A percentile compares a stretch with the other conserved stretches of the same genome.
Evolutionary conservation across 495 filamentous ascomycete genomes (phyloP).

Genomic region (Viridothelium virens): DNA sequence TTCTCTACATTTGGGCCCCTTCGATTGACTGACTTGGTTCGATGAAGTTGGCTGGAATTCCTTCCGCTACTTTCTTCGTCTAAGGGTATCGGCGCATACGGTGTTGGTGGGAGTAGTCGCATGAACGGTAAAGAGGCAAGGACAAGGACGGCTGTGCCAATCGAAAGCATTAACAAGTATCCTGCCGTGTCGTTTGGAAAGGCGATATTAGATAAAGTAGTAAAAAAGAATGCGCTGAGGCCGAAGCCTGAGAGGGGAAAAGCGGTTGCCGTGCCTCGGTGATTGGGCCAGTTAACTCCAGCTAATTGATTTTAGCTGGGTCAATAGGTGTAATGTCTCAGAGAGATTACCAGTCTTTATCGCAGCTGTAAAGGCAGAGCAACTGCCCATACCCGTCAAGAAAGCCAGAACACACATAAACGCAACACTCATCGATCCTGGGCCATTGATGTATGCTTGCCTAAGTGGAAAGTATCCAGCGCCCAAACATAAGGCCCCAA

Average conservation of each 20-base stretch:
- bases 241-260: conserved; percentile 90
- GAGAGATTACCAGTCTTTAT: conserved; percentile 55
- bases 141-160: conserved; percentile 68
- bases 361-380: conserved; percentile 73
- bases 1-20: not conserved
- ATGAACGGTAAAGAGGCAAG: conserved; percentile 58
- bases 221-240: conserved; percentile 93
- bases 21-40: conserved; percentile 46
- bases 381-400: conserved; percentile 79
- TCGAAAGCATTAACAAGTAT: conserved; percentile 71
- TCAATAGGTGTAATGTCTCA: conserved; percentile 28
- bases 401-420: conserved; percentile 74
- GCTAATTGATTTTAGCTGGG: conserved; percentile 47
- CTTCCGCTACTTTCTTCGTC: conserved; percentile 20
- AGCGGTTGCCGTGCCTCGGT: conserved; percentile 88
- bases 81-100: conserved; percentile 59
- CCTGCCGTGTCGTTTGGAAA: conserved; percentile 77
- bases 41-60: conserved; percentile 54
- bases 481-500: conserved; percentile 52
- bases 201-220: conserved; percentile 61
- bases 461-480: conserved; percentile 23
- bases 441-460: conserved; percentile 46
- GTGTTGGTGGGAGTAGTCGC: conserved; percentile 50
- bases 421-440: conserved; percentile 54
- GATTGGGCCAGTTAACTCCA: conserved; percentile 84